A percentile compares a stretch with the other conserved stretches of the same genome.
Evolutionary conservation across 192 early-diverging fungal genomes (phyloP).

Genomic region (Pilaira anomala): DNA sequence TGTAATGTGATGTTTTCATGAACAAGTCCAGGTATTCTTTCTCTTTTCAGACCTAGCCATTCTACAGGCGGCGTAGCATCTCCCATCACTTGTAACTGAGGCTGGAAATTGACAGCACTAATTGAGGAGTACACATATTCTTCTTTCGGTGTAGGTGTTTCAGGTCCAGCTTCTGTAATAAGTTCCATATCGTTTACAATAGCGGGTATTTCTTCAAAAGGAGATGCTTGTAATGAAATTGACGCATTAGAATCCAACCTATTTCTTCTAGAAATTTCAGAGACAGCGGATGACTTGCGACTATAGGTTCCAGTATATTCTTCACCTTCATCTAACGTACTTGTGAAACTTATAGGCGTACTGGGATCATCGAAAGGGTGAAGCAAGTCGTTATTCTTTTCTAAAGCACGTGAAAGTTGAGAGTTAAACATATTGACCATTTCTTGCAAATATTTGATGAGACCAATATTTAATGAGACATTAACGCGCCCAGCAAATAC

Average conservation of each 20-base stretch:
- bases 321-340: background rate
- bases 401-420: conserved; percentile 30
- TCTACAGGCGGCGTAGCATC: conserved; percentile 55
- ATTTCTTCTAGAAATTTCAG: background rate
- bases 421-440: conserved; percentile 36
- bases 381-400: background rate
- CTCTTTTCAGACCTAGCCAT: conserved; percentile 47
- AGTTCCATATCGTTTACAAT: too few relatives aligned
- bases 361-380: background rate
- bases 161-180: background rate
- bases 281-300: background rate
- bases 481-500: conserved; percentile 43
- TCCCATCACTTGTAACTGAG: conserved; percentile 45
- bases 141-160: background rate
- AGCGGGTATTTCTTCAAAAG: background rate
- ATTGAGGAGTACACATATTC: conserved; percentile 10
- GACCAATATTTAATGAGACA: conserved; percentile 45
- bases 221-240: background rate
- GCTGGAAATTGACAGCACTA: conserved; percentile 38
- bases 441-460: conserved; percentile 46
- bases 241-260: too few relatives aligned
- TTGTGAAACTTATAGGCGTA: background rate
- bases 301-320: background rate
- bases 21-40: conserved; percentile 42
- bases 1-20: conserved; percentile 43